These are phyloP conservation scores for Pseudocercospora cruenta DNA, from an alignment of 2,329 filamentous ascomycete species.

Conservation along the genomic window DNA sequence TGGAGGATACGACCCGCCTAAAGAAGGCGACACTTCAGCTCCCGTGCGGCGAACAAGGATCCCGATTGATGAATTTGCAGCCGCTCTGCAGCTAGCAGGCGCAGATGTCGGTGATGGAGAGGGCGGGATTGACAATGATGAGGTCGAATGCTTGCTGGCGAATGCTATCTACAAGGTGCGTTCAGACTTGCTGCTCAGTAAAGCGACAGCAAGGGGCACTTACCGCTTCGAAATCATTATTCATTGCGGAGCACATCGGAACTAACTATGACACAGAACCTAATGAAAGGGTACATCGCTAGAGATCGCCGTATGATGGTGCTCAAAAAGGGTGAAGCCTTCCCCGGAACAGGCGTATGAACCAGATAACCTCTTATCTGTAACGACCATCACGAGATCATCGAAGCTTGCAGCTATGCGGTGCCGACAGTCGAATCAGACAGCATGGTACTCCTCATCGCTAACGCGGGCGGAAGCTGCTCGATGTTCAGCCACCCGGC, in stretches of 20 bases:
- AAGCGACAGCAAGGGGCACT: too few species aligned
- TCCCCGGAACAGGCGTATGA: slow-evolving; percentile 80
- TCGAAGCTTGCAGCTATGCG: not conserved
- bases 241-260: slow-evolving; percentile 7
- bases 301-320: slow-evolving; percentile 89
- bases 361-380: not conserved
- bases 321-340: slow-evolving; percentile 86
- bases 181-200: too few species aligned
- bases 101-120: slow-evolving; percentile 56
- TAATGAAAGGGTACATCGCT: slow-evolving; percentile 98
- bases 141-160: slow-evolving; percentile 91
- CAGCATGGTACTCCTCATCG: not conserved
- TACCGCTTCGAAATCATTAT: too few species aligned
- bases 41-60: slow-evolving; percentile 73
- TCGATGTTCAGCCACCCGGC: not conserved
- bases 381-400: not conserved
- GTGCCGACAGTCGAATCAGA: not conserved
- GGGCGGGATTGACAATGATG: slow-evolving; percentile 77
- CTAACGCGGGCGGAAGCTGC: not conserved
- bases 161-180: slow-evolving; percentile 98
- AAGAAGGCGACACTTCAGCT: slow-evolving; percentile 63
- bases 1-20: slow-evolving; percentile 67
- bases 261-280: slow-evolving; percentile 60
- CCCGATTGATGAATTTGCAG: slow-evolving; percentile 79
- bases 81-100: slow-evolving; percentile 74